Evolutionary conservation across 371 early-diverging fungal species (phyloP).

Genomic region (Dentiscutata heterogama): DNA sequence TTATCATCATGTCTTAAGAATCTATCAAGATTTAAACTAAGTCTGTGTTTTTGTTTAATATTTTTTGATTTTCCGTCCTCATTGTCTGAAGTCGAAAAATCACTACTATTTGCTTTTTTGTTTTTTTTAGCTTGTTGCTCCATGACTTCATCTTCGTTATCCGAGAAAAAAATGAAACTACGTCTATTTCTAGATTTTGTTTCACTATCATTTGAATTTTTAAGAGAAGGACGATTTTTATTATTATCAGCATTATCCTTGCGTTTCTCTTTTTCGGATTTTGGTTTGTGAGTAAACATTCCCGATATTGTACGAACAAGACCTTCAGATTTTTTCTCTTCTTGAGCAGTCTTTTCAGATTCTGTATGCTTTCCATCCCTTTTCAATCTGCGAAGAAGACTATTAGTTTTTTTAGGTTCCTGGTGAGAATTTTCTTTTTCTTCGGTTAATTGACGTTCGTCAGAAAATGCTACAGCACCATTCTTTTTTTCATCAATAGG

Average conservation of each 20-base stretch:
- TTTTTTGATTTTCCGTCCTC: background rate
- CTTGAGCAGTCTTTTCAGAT: background rate
- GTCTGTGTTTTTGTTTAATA: background rate
- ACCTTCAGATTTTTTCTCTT: background rate
- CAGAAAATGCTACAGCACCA: too few relatives aligned
- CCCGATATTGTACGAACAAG: background rate
- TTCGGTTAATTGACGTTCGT: background rate
- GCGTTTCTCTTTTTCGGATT: background rate
- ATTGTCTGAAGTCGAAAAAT: background rate
- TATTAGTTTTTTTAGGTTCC: background rate
- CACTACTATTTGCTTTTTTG: background rate
- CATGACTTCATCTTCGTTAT: background rate
- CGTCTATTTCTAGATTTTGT: background rate
- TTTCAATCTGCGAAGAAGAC: background rate
- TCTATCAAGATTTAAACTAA: background rate
- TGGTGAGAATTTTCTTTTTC: background rate
- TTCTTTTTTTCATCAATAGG: too few relatives aligned
- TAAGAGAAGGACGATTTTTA: too few relatives aligned
- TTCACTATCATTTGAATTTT: background rate
- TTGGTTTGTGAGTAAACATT: background rate
- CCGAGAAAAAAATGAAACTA: slow-evolving; percentile 5
- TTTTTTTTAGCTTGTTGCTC: background rate
- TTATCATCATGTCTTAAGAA: background rate
- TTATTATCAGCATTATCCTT: background rate
- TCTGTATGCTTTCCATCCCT: background rate